Evolutionary conservation across 352 stramenopile genomes (phyloP).

Genomic region (Discostella stelligera): DNA sequence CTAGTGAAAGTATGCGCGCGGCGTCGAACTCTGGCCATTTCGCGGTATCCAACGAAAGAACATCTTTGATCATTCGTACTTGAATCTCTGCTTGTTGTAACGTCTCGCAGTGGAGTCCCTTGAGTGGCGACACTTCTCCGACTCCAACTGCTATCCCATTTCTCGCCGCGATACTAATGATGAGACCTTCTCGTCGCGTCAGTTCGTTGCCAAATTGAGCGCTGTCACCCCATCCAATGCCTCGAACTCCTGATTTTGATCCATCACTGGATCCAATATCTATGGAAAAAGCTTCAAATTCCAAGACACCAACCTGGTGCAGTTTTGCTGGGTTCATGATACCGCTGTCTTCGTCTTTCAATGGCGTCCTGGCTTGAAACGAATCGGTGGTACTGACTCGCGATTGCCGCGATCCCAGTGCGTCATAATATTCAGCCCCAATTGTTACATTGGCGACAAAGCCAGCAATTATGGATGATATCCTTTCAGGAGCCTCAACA

Average conservation of each 20-base stretch:
- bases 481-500: conserved; percentile 53
- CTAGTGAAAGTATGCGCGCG: conserved; percentile 52
- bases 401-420: neutral
- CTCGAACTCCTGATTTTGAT: conserved; percentile 47
- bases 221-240: conserved; percentile 71
- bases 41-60: conserved; percentile 22
- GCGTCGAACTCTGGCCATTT: conserved; percentile 48
- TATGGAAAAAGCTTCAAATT: conserved; percentile 74
- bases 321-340: conserved; percentile 1
- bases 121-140: conserved; percentile 73
- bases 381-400: conserved; percentile 1
- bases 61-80: conserved; percentile 52
- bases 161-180: conserved; percentile 62
- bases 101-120: conserved; percentile 68
- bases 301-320: conserved; percentile 39
- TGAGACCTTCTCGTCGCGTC: conserved; percentile 62
- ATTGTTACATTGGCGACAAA: conserved; percentile 43
- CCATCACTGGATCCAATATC: conserved; percentile 40
- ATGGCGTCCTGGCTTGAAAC: conserved; percentile 4
- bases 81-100: conserved; percentile 61
- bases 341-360: conserved; percentile 7
- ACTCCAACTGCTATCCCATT: conserved; percentile 66
- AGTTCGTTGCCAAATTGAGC: conserved; percentile 38
- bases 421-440: neutral
- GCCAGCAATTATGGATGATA: conserved; percentile 42